phyloP scores from a whole-genome alignment of 805 yeast genomes.

The Pichia membranifaciens region DNA sequence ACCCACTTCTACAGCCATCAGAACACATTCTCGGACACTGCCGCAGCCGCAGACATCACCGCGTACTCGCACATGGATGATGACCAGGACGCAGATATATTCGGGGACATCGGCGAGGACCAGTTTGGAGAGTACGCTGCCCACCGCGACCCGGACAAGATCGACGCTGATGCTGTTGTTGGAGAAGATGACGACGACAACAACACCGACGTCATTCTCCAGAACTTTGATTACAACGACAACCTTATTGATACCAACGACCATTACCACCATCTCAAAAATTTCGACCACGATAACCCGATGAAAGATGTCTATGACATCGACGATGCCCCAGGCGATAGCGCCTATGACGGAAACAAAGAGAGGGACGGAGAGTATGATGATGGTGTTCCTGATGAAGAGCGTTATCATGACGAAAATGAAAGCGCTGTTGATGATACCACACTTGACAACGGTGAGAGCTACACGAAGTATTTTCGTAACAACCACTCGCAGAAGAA shows the following conservation, averaged over 20 bases:
- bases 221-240: no score
- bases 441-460: constrained; percentile 5
- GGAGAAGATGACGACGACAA: not conserved
- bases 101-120: no score
- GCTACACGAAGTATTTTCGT: not conserved
- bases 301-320: no score
- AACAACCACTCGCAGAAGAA: constrained; percentile 1
- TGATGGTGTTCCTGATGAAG: constrained; percentile 1
- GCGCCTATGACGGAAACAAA: not conserved
- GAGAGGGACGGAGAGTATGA: not conserved
- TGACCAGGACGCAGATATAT: not conserved
- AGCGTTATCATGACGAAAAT: constrained; percentile 10
- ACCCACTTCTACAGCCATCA: not conserved
- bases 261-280: not conserved
- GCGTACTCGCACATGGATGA: not conserved
- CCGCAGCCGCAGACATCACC: not conserved
- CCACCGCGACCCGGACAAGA: no score
- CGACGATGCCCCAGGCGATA: no score
- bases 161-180: constrained; percentile 1
- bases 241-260: not conserved
- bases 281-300: no score
- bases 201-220: no score
- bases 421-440: constrained; percentile 12
- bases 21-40: not conserved
- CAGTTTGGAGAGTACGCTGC: no score